Conservation (phyloP, 768 basidiomycete species). For the Lactarius indigo region DNA sequence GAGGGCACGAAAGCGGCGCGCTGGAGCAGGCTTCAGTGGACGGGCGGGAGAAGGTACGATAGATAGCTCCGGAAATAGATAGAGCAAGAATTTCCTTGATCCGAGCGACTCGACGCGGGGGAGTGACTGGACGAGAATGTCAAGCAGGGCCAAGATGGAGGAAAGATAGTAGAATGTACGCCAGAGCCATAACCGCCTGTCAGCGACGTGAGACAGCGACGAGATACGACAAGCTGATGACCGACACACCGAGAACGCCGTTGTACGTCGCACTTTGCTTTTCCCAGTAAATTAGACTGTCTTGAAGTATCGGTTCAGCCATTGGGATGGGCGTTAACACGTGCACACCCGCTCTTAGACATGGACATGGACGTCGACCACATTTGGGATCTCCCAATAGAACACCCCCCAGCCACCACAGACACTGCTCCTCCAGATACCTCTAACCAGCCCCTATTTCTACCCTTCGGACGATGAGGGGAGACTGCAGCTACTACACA, state of each 20-base stretch:
- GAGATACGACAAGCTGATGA: neutral
- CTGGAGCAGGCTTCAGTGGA: slow-evolving; percentile 38
- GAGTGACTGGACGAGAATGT: slow-evolving; percentile 53
- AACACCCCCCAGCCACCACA: slow-evolving; percentile 26
- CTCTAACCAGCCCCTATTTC: slow-evolving; percentile 47
- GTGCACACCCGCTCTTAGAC: neutral
- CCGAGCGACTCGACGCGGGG: slow-evolving; percentile 89
- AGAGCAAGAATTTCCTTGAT: slow-evolving; percentile 82
- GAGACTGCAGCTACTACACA: slow-evolving; percentile 30
- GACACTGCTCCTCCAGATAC: slow-evolving; percentile 23
- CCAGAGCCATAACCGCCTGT: slow-evolving; percentile 56
- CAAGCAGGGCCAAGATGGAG: slow-evolving; percentile 17
- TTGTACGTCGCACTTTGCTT: slow-evolving; percentile 76
- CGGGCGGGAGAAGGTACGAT: slow-evolving; percentile 71
- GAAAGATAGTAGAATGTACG: slow-evolving; percentile 31
- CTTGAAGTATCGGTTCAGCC: slow-evolving; percentile 56
- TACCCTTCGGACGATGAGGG: slow-evolving; percentile 52
- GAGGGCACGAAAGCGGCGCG: slow-evolving; percentile 63
- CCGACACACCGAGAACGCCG: slow-evolving; percentile 71
- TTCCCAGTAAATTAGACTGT: slow-evolving; percentile 86
- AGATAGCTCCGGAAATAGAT: slow-evolving; percentile 75
- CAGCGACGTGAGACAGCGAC: neutral
- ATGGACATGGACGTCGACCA: slow-evolving; percentile 41
- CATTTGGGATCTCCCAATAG: slow-evolving; percentile 51
- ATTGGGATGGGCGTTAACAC: neutral